These are phyloP conservation scores for Limnanthes douglasii DNA, from an alignment of 345 rosid species.

Conservation along the genomic window DNA sequence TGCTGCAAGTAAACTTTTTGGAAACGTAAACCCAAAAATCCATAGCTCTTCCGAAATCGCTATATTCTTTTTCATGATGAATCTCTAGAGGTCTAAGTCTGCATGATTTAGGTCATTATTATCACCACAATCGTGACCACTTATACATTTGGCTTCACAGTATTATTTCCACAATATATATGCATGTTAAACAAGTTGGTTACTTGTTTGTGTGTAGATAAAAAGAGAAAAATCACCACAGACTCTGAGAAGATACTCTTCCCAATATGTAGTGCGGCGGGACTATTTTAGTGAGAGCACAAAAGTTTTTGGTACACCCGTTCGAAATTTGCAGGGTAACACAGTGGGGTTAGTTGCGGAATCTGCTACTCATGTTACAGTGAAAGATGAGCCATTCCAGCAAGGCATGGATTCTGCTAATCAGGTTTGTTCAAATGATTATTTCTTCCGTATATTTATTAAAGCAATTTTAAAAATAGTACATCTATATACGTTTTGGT, in stretches of 20 bases:
- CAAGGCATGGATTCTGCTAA: constrained; percentile 7
- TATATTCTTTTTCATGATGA: no score
- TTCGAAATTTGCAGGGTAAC: constrained; percentile 11
- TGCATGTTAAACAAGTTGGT: not conserved
- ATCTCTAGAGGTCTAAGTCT: no score
- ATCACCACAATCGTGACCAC: no score
- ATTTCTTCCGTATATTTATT: no score
- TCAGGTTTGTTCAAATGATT: constrained; percentile 22
- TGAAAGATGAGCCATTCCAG: constrained; percentile 15
- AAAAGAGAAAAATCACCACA: constrained; percentile 20
- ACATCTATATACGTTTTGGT: no score
- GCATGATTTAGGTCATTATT: no score
- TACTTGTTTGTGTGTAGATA: constrained; percentile 16
- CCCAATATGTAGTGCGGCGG: constrained; percentile 31
- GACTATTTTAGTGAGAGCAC: constrained; percentile 26
- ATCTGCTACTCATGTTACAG: constrained; percentile 9
- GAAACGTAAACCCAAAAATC: no score
- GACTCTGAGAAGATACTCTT: constrained; percentile 41
- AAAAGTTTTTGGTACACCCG: constrained; percentile 23
- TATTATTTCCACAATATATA: no score
- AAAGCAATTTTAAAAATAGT: no score
- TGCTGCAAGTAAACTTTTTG: no score
- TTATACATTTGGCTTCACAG: no score
- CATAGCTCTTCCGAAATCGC: no score
- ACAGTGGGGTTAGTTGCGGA: constrained; percentile 11